Evolutionary conservation across 352 stramenopile genomes (phyloP).

Genomic region (Elongisporangium undulatum): DNA sequence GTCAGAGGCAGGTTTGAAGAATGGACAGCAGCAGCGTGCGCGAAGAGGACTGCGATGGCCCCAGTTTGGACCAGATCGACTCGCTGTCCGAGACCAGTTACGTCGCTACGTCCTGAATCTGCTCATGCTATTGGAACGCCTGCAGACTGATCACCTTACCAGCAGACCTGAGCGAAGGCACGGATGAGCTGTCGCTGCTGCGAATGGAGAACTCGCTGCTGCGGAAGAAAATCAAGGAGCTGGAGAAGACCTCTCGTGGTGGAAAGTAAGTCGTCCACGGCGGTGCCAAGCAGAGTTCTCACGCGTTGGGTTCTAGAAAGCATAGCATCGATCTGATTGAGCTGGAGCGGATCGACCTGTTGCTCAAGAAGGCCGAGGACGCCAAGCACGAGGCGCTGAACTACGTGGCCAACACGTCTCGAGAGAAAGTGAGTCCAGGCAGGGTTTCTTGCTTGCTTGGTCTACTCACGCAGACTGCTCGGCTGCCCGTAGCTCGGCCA

Average conservation of each 20-base stretch:
- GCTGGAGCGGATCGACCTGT: conserved; percentile 62
- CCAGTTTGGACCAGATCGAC: conserved; percentile 5
- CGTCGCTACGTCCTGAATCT: neutral
- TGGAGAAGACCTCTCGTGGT: conserved; percentile 39
- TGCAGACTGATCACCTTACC: neutral
- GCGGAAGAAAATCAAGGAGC: conserved; percentile 64
- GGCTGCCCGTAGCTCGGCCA: conserved; percentile 42
- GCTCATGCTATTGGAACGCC: neutral
- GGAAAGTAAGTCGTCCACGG: conserved; percentile 32
- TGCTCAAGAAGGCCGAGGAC: conserved; percentile 78
- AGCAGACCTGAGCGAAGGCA: conserved; percentile 13
- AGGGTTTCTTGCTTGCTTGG: neutral
- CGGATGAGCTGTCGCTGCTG: conserved; percentile 44
- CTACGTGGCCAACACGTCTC: conserved; percentile 65
- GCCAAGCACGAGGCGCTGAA: conserved; percentile 72
- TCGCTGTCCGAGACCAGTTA: neutral
- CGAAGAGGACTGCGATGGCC: conserved; percentile 13
- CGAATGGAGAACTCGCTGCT: conserved; percentile 63
- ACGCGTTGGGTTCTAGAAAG: conserved; percentile 19
- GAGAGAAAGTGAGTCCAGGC: conserved; percentile 55
- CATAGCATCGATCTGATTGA: conserved; percentile 49
- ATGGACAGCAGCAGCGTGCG: conserved; percentile 15
- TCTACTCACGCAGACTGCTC: neutral
- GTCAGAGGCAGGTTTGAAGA: neutral
- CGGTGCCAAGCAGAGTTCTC: neutral